Evolutionary conservation across 805 yeast genomes (phyloP).

Genomic region (Candida ipomoeae): DNA sequence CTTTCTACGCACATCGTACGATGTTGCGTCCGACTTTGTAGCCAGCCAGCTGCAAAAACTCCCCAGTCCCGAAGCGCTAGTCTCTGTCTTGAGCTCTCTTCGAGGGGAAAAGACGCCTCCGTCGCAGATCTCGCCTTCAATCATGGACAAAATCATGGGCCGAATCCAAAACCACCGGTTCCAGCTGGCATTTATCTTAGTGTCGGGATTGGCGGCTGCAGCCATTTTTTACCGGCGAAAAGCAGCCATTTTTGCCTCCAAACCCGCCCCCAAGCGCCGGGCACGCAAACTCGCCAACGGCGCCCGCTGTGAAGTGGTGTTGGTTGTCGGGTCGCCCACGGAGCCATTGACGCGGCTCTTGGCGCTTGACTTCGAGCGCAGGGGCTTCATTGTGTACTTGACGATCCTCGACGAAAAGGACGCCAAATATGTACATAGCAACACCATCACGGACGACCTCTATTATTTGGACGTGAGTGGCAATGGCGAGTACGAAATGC

Average conservation of each 20-base stretch:
- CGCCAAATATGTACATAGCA: conserved; percentile 43
- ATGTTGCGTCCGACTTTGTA: conserved; percentile 20
- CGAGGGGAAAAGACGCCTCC: neutral
- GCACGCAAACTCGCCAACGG: conserved; percentile 66
- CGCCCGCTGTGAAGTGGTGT: conserved; percentile 68
- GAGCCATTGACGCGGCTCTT: conserved; percentile 68
- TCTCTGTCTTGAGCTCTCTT: conserved; percentile 4
- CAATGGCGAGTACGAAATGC: conserved; percentile 39
- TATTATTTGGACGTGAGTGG: conserved; percentile 58
- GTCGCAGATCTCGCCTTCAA: neutral
- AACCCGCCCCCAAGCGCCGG: conserved; percentile 33
- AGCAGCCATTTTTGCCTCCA: conserved; percentile 7
- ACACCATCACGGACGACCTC: conserved; percentile 64
- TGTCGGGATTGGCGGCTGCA: conserved; percentile 11
- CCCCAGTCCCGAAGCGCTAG: conserved; percentile 14
- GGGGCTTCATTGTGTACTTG: conserved; percentile 80
- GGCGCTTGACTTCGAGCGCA: conserved; percentile 67
- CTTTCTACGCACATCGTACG: conserved; percentile 23
- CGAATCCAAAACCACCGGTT: conserved; percentile 1
- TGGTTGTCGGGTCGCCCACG: conserved; percentile 71
- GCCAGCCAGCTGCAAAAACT: conserved; percentile 23
- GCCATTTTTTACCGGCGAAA: conserved; percentile 6
- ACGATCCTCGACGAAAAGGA: conserved; percentile 66
- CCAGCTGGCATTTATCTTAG: conserved; percentile 5
- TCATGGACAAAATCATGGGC: neutral